Percentiles rank a stretch among this genome's conserved stretches.
Conservation (phyloP, 2,329 filamentous ascomycete genomes). For the Fusarium xyrophilum region DNA sequence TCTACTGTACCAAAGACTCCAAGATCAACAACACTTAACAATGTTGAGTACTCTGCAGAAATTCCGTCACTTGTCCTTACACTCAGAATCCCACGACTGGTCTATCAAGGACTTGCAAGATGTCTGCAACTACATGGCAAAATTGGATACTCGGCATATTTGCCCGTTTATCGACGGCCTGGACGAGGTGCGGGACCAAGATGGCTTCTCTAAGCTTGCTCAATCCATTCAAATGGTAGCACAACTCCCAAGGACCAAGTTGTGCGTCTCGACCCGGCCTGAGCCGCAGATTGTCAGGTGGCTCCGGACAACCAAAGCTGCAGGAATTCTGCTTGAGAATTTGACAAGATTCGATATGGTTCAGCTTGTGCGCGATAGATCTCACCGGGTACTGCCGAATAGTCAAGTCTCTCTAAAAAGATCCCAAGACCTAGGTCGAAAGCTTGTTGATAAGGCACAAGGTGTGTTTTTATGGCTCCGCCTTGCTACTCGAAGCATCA, state of each 20-base stretch:
- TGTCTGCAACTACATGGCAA: fast-evolving
- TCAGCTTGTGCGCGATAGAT: no score
- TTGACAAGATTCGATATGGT: neutral
- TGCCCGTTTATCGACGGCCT: fast-evolving
- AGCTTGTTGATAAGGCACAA: no score
- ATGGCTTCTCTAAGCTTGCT: neutral
- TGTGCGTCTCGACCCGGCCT: neutral
- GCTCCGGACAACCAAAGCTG: neutral
- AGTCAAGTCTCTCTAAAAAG: no score
- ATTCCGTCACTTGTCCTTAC: fast-evolving
- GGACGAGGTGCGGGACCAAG: neutral
- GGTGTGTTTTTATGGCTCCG: no score
- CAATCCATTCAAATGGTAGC: fast-evolving
- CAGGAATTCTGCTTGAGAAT: neutral
- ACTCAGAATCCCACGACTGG: neutral
- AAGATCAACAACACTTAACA: fast-evolving
- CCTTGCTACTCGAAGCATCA: no score
- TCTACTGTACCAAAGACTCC: fast-evolving
- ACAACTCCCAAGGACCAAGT: fast-evolving
- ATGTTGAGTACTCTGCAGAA: fast-evolving
- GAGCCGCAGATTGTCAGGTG: neutral
- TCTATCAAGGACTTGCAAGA: fast-evolving
- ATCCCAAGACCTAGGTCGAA: no score
- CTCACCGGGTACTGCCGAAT: no score
- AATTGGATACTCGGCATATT: fast-evolving